phyloP scores from a whole-genome alignment of 176 grass and related monocot species.

The Zoysia japonica region DNA sequence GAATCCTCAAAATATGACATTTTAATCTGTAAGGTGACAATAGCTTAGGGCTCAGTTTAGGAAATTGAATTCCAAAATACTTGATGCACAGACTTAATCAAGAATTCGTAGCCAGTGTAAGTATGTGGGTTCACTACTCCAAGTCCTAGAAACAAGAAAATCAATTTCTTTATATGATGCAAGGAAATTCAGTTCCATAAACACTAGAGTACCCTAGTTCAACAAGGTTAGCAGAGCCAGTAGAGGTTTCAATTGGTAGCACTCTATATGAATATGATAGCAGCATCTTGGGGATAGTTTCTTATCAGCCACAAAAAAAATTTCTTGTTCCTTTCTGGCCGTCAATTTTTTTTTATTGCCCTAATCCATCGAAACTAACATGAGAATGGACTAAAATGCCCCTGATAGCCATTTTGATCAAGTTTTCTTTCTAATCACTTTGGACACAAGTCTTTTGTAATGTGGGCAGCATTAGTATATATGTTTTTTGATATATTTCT shows the following conservation, averaged over 20 bases:
- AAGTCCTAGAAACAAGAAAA: slow-evolving; percentile 10
- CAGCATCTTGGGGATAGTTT: background rate
- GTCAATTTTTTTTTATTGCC: too few species aligned
- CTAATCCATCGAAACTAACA: too few species aligned
- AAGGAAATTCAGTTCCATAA: background rate
- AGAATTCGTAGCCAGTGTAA: background rate
- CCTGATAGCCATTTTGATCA: too few species aligned
- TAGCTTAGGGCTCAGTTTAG: slow-evolving; percentile 19
- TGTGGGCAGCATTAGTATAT: too few species aligned
- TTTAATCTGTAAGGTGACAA: background rate
- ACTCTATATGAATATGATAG: background rate
- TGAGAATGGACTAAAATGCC: too few species aligned
- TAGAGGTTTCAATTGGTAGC: background rate
- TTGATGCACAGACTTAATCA: slow-evolving; percentile 1
- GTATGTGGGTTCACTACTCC: slow-evolving; percentile 1
- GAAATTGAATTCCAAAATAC: slow-evolving; percentile 3
- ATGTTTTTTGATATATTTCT: too few species aligned
- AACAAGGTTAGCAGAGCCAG: slow-evolving; percentile 12
- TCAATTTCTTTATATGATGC: slow-evolving; percentile 10
- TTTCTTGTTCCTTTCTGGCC: too few species aligned
- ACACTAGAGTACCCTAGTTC: background rate
- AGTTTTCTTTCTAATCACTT: too few species aligned
- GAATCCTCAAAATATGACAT: background rate
- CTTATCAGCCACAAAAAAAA: too few species aligned
- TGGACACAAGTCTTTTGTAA: too few species aligned